These are phyloP conservation scores for Colletotrichum cordylinicola DNA, from an alignment of 2,329 filamentous ascomycete species.

Conservation along the genomic window DNA sequence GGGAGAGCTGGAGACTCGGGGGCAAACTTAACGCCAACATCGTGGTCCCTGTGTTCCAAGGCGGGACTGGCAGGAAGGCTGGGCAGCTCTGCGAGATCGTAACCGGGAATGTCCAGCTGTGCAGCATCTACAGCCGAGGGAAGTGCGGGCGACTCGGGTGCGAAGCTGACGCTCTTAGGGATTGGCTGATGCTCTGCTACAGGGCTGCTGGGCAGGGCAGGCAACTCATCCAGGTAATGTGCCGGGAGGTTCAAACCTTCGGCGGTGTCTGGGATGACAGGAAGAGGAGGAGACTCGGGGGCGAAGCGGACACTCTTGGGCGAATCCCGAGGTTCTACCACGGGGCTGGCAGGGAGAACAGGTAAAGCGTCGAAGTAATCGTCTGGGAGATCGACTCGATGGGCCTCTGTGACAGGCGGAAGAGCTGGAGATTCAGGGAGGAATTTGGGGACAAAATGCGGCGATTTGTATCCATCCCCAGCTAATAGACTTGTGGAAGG, in stretches of 20 bases:
- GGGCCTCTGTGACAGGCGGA: not conserved
- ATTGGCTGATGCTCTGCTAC: not conserved
- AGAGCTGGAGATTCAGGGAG: not conserved
- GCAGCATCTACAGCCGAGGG: not conserved
- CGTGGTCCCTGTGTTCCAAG: not conserved
- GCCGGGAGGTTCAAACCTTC: not conserved
- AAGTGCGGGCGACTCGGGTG: not conserved
- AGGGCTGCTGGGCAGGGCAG: not conserved
- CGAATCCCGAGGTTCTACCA: not conserved
- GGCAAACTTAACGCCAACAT: not conserved
- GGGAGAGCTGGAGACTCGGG: slow-evolving; percentile 1
- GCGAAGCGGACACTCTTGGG: not conserved
- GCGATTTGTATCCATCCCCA: not conserved
- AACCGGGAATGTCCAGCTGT: not conserved
- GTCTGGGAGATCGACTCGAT: not conserved
- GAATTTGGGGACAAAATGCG: not conserved
- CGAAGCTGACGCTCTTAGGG: not conserved
- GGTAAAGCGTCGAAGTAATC: not conserved
- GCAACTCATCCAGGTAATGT: not conserved
- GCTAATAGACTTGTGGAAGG: not conserved
- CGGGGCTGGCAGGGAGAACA: not conserved
- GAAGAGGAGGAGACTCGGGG: not conserved
- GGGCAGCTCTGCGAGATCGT: not conserved
- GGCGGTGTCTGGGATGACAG: not conserved
- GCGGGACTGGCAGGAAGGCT: not conserved